Base-by-base conservation (phyloP, 2,329 filamentous ascomycete genomes). In the Torrubiella hemipterigena region DNA sequence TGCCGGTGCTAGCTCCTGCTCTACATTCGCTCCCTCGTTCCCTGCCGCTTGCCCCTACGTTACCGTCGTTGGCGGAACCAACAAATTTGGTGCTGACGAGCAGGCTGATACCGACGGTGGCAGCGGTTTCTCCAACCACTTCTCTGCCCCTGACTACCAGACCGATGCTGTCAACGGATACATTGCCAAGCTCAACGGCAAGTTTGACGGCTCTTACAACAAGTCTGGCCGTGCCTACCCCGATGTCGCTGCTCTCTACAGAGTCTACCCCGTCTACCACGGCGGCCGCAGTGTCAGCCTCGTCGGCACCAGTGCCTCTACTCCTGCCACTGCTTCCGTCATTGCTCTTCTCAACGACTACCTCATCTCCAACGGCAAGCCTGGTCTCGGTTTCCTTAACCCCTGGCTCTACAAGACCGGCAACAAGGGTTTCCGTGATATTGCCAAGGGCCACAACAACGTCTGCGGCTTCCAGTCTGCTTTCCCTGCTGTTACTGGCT, bases 281-380 rank as follows among this genome's bases (percentile, higher is more conserved):
- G 19, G 27, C 7, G 27, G 17, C n/a, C 7, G 12, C 3, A 11
- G 26, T 10, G 11, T 17, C 5, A 11, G 3, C 5, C 24, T 15
- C 20, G 33, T 24, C 11, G 47, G 45, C 4, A 33, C 36, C 5
- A 56, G 51, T 13, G 61, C 60, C 1, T 54, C 56, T 2, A 44
- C 54, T 0, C 61, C 61, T 0, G 51, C 58, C 0, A 55, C 63
- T 21, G 58, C 60, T 1, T 50, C 55, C 3, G 49, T 65, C 10
- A 48, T 66, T 12, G 55, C 54, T 2, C 47, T 61, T 2, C 49
- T 64, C 28, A 65, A 65, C 25, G 59, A 60, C 21, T 60, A 58
- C 26, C 46, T 60, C 9, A 43, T 56, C 23, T 51, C 49, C 6
- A 42, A 47, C 14, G 52, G 50, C 1, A 46, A 51, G 40, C 29